Percentiles rank a stretch among this genome's conserved stretches.
Conservation (phyloP, 192 early-diverging fungal species). For the Rhizophagus prolifer region DNA sequence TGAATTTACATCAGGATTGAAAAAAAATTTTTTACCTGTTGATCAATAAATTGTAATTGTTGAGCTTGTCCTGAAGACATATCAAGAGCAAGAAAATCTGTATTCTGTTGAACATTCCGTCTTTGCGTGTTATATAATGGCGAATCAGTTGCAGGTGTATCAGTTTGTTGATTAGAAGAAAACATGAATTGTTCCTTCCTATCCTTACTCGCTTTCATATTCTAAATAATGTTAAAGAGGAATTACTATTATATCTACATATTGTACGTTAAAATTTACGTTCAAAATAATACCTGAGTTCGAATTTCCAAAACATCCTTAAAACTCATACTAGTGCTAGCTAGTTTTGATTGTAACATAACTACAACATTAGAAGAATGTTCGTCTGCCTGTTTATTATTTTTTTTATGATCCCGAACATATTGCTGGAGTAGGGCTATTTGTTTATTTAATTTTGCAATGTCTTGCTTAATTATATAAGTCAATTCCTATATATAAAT, state of each 20-base stretch:
- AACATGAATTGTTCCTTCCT: constrained; percentile 90
- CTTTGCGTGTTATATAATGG: constrained; percentile 58
- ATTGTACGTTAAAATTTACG: background rate
- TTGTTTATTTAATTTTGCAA: constrained; percentile 90
- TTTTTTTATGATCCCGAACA: constrained; percentile 55
- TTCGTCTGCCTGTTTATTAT: constrained; percentile 75
- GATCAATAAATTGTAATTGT: constrained; percentile 27
- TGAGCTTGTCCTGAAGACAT: constrained; percentile 28
- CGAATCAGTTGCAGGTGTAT: constrained; percentile 47
- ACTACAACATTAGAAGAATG: constrained; percentile 93
- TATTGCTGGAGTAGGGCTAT: constrained; percentile 83
- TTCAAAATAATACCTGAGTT: constrained; percentile 53
- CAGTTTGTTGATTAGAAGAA: constrained; percentile 43
- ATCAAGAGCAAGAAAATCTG: constrained; percentile 32
- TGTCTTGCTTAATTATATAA: constrained; percentile 93
- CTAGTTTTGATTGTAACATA: constrained; percentile 87
- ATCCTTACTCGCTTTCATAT: constrained; percentile 90
- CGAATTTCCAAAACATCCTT: constrained; percentile 96
- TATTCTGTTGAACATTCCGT: constrained; percentile 33
- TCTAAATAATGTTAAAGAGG: constrained; percentile 34
- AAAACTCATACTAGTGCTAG: constrained; percentile 85
- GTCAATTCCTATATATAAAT: constrained; percentile 68
- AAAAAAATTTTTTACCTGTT: constrained; percentile 9
- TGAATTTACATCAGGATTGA: background rate
- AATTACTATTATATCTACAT: background rate